phyloP scores from a whole-genome alignment of 805 yeast species.

The Nakazawaea wickerhamii region DNA sequence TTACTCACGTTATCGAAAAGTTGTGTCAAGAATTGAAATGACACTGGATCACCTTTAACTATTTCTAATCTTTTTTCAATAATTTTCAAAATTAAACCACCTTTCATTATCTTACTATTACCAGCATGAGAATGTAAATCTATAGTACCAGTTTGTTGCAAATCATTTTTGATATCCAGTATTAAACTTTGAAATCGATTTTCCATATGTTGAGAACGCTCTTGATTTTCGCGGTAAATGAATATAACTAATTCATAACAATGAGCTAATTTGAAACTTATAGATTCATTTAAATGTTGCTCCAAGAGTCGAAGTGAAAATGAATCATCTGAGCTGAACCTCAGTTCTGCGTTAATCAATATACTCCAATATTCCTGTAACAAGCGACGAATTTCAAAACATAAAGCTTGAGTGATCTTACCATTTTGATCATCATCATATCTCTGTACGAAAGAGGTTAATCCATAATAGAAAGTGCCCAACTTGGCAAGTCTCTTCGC shows the following conservation, averaged over 20 bases:
- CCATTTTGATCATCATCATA: slow-evolving; percentile 60
- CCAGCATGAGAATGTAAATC: slow-evolving; percentile 49
- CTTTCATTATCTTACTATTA: slow-evolving; percentile 57
- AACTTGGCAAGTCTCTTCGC: slow-evolving; percentile 52
- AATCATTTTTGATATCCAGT: slow-evolving; percentile 33
- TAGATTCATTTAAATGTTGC: slow-evolving; percentile 35
- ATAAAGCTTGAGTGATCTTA: slow-evolving; percentile 65
- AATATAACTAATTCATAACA: slow-evolving; percentile 51
- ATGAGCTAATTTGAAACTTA: slow-evolving; percentile 39
- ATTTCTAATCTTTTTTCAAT: slow-evolving; percentile 52
- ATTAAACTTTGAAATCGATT: slow-evolving; percentile 27
- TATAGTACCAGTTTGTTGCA: slow-evolving; percentile 37
- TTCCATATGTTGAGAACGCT: slow-evolving; percentile 24
- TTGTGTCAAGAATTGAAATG: slow-evolving; percentile 43
- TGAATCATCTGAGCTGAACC: slow-evolving; percentile 39
- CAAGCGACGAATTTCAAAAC: slow-evolving; percentile 48
- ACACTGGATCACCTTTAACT: slow-evolving; percentile 60
- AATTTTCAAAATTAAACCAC: slow-evolving; percentile 66
- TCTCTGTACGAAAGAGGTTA: slow-evolving; percentile 53
- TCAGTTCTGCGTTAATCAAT: slow-evolving; percentile 43
- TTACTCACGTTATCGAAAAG: slow-evolving; percentile 55
- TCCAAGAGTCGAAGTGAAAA: slow-evolving; percentile 60
- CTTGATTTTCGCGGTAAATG: slow-evolving; percentile 46
- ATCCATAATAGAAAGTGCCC: slow-evolving; percentile 59
- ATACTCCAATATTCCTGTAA: slow-evolving; percentile 32